Conservation (phyloP, 2,329 filamentous ascomycete species). For the Pezizomycotina sp. region DNA sequence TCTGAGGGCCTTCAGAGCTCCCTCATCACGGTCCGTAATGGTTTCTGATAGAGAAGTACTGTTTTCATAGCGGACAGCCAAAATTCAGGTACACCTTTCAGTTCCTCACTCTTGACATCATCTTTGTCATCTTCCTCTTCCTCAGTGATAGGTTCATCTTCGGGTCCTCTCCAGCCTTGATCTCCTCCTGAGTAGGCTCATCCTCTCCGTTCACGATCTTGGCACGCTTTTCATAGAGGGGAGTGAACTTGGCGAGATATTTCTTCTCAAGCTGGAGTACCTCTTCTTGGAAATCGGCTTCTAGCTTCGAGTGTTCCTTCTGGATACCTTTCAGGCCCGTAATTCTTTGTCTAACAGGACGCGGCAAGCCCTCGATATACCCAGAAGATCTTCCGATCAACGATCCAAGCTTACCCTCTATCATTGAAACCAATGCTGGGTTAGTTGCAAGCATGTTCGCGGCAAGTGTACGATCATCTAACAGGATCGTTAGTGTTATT, state of each 20-base stretch:
- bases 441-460: slow-evolving; percentile 92
- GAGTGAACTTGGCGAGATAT: slow-evolving; percentile 97
- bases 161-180: slow-evolving; percentile 69
- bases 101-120: slow-evolving; percentile 41
- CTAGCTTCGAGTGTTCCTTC: slow-evolving; percentile 95
- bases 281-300: slow-evolving; percentile 96
- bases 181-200: slow-evolving; percentile 76
- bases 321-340: slow-evolving; percentile 93
- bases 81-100: slow-evolving; percentile 89
- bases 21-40: slow-evolving; percentile 95
- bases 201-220: slow-evolving; percentile 73
- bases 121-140: slow-evolving; percentile 38
- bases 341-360: slow-evolving; percentile 78
- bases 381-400: slow-evolving; percentile 91
- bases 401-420: slow-evolving; percentile 85
- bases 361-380: slow-evolving; percentile 90
- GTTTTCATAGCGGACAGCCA: slow-evolving; percentile 99
- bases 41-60: slow-evolving; percentile 92
- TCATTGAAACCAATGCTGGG: slow-evolving; percentile 88
- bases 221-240: slow-evolving; percentile 87
- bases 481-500: slow-evolving; percentile 21
- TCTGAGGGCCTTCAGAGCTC: slow-evolving; percentile 69
- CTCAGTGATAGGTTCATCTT: slow-evolving; percentile 42
- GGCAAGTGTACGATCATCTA: slow-evolving; percentile 56
- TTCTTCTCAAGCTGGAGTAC: slow-evolving; percentile 97